phyloP scores from a whole-genome alignment of 2,329 filamentous ascomycete species.

The Trichoderma semiorbis region DNA sequence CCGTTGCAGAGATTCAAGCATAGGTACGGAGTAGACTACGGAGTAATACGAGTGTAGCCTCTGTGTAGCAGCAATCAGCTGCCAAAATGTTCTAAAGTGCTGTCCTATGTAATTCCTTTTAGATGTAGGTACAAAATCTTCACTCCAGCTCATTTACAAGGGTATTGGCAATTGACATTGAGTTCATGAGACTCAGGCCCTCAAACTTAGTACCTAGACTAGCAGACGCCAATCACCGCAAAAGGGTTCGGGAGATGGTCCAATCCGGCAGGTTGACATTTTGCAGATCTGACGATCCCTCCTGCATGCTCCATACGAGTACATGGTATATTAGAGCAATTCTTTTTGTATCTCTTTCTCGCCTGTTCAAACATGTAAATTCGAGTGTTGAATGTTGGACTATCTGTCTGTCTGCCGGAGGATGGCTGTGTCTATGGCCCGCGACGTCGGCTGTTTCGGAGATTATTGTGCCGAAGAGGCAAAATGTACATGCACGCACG shows the following conservation, averaged over 20 bases:
- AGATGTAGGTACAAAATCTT: background rate
- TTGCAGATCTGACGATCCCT: slow-evolving; percentile 6
- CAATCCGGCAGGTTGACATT: slow-evolving; percentile 5
- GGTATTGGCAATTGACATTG: background rate
- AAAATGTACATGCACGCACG: background rate
- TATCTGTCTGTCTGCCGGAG: background rate
- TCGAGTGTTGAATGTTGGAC: background rate
- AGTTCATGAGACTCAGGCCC: background rate
- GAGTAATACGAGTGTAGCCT: background rate
- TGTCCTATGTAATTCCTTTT: background rate
- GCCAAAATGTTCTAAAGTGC: background rate
- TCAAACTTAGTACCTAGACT: background rate
- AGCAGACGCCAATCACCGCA: slow-evolving; percentile 1
- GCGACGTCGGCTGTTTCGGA: background rate
- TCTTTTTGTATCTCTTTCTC: background rate
- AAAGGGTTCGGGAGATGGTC: slow-evolving; percentile 7
- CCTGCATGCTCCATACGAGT: background rate
- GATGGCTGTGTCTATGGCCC: background rate
- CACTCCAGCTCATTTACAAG: background rate
- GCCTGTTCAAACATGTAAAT: background rate
- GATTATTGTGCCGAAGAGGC: background rate
- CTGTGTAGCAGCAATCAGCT: background rate
- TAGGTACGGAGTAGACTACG: background rate
- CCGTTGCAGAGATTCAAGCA: background rate
- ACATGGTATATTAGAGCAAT: background rate